Base-by-base conservation (phyloP, 805 yeast species). In the Ogataea naganishii region DNA sequence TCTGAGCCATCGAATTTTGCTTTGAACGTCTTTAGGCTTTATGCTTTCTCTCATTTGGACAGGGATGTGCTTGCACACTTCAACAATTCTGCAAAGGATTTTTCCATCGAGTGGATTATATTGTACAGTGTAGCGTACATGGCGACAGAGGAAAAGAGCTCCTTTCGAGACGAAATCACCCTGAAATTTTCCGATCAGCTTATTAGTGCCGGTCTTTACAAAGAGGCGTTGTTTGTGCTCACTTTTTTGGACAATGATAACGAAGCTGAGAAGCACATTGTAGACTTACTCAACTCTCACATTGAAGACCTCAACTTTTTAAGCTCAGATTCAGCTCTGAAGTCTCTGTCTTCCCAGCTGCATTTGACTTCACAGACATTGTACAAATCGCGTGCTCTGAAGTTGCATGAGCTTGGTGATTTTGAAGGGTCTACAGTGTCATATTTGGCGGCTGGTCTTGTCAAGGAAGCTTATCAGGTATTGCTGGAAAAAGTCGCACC, bases 401-500 rank as follows among this genome's bases (percentile, higher is more conserved):
- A 64, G 21, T 71, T 72, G 35, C 65, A 67, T 28, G 58, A 62
- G 24, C 35, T 45, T 7, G 73, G 69, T 3, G 68, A 80, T 29
- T 67, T 60, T 40, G 62, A 75, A 56, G 59, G 66, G 11, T 85
- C 84, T 41, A 74, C 77, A 1, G 60, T 65, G 26, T 71, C 77
- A 18, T 65, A 80, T 26, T 53, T 84, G 1, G 64, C 61, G 9
- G 95, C 95, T 0, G 62, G 59, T 8, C 50, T 67, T 29, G 71
- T 70, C 59, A 60, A 54, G 0, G 75, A 71, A 23, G 95, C 95
- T 0, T 92, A 83, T 44, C 47, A 55, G 2, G 56, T 72, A 1
- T 53, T 83, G 4, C 42, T 76, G 7, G 46, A 58, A 1, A 49
- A 62, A 3, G 79, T 85, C 18, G 97, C 89, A 0, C 97, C 97